Evolutionary conservation across 2,329 filamentous ascomycete genomes (phyloP).

Genomic region (Cryphonectria naterciae): DNA sequence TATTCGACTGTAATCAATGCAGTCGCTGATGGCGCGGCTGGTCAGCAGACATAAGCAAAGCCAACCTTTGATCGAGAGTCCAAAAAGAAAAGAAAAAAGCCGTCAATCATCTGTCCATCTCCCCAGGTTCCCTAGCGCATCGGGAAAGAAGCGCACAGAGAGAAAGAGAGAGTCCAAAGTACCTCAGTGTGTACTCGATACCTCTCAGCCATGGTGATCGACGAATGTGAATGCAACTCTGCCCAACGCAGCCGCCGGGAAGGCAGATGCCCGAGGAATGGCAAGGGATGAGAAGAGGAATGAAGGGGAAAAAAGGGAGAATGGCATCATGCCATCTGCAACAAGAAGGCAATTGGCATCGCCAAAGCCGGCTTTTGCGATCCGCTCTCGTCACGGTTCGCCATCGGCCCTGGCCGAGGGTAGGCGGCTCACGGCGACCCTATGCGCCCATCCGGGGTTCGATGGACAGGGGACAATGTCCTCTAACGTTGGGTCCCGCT

Average conservation of each 20-base stretch:
- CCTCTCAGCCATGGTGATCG: slow-evolving; percentile 4
- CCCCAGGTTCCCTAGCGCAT: slow-evolving; percentile 9
- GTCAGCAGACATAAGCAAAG: slow-evolving; percentile 23
- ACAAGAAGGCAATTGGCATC: neutral
- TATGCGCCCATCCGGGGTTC: slow-evolving; percentile 1
- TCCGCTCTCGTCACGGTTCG: slow-evolving; percentile 8
- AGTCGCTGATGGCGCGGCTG: slow-evolving; percentile 19
- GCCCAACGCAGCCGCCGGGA: neutral
- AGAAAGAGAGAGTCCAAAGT: neutral
- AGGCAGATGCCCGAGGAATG: slow-evolving; percentile 2
- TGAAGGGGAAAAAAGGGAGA: neutral
- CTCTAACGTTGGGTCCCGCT: neutral
- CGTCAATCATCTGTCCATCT: neutral
- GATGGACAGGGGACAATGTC: neutral
- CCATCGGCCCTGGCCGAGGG: slow-evolving; percentile 10
- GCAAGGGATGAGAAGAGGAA: neutral
- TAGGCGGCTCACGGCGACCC: slow-evolving; percentile 7
- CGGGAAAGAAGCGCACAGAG: slow-evolving; percentile 15
- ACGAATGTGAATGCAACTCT: slow-evolving; percentile 19
- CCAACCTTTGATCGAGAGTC: too few species aligned
- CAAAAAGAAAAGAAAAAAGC: neutral
- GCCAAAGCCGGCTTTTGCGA: neutral
- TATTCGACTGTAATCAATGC: neutral
- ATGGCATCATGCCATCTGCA: slow-evolving; percentile 12
- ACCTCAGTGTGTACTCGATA: neutral